Base-by-base conservation (phyloP, 2,329 filamentous ascomycete species). In the Acrocalymma vagum region DNA sequence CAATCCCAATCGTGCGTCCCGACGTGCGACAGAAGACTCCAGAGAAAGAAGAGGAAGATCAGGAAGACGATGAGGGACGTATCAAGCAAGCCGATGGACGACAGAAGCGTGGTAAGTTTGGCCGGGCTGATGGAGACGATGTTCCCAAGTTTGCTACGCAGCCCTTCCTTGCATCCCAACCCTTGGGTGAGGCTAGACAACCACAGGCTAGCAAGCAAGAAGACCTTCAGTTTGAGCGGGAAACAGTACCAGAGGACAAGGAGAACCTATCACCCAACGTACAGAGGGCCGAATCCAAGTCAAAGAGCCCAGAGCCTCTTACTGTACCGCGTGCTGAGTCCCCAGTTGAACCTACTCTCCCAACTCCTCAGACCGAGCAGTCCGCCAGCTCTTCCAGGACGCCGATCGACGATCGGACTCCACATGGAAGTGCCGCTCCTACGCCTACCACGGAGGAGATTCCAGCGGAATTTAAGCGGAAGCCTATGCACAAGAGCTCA, bases 1-100 rank as follows among this genome's bases (percentile, higher is more conserved):
- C 90, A 8, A 81, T 96, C 38, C 88, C 91, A 0, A 95, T 96
- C 48, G 72, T 93, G 8, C 79, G 78, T 25, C 88, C 88, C 1
- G 77, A 83, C 40, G 56, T 60, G 15, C 58, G 58, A 16, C 54
- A 65, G 40, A 52, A 53, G 28, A 62, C 84, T 76, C 55, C 71
- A 50, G 43, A 74, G 76, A 53, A 67, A 74, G 48, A 69, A 66
- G 2, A 63, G 69, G 32, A 63, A 66, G 18, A 68, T 65, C 21
- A 69, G 8, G 78, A 87, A 42, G 82, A 84, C 45, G 76, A 80
- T 3, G 78, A 85, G 47, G 84, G 85, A 11, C 82, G 84, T 17
- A 69, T 80, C 14, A 78, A 76, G n/a, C 83, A 88, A 48, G 77
- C 76, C 41, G 81, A 86, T 43, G 83, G 83, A 15, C 84, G 90